These are phyloP conservation scores for Beauveria rudraprayagi DNA, from an alignment of 2,329 filamentous ascomycete genomes.

Conservation along the genomic window DNA sequence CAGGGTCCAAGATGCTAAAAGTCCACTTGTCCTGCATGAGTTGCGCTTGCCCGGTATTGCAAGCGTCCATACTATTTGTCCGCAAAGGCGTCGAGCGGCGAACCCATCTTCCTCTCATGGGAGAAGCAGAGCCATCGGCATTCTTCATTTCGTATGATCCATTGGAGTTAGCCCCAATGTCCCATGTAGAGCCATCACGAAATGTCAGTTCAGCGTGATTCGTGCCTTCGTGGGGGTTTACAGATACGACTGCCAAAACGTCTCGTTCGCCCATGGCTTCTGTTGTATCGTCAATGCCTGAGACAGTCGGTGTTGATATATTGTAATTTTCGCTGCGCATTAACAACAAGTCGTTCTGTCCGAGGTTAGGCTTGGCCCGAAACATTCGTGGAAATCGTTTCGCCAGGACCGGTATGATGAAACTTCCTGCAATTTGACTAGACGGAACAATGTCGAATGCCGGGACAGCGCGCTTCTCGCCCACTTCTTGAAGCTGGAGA, in stretches of 20 bases:
- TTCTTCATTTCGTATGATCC: constrained; percentile 60
- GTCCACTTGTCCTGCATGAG: constrained; percentile 52
- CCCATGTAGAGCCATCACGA: constrained; percentile 53
- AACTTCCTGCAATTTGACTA: constrained; percentile 46
- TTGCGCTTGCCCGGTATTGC: constrained; percentile 15
- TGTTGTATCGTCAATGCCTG: constrained; percentile 35
- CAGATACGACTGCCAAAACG: constrained; percentile 62
- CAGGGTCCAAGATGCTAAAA: constrained; percentile 68
- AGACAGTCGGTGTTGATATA: constrained; percentile 16
- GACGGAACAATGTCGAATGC: constrained; percentile 68
- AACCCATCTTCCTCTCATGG: constrained; percentile 62
- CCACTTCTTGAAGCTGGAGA: constrained; percentile 63
- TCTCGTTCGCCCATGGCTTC: constrained; percentile 39
- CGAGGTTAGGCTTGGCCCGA: constrained; percentile 53
- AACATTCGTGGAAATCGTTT: constrained; percentile 58
- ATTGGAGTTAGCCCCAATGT: constrained; percentile 40
- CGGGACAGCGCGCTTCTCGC: constrained; percentile 54
- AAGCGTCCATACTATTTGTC: constrained; percentile 17
- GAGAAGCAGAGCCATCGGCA: constrained; percentile 48
- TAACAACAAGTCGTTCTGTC: constrained; percentile 62
- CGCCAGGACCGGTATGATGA: constrained; percentile 50
- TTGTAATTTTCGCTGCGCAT: constrained; percentile 63
- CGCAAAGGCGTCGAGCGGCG: constrained; percentile 29
- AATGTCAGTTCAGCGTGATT: constrained; percentile 59
- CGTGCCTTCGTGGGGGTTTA: constrained; percentile 38